Percentiles rank a stretch among this genome's conserved stretches.
phyloP scores from a whole-genome alignment of 805 yeast genomes.

The Pichia scutulata region DNA sequence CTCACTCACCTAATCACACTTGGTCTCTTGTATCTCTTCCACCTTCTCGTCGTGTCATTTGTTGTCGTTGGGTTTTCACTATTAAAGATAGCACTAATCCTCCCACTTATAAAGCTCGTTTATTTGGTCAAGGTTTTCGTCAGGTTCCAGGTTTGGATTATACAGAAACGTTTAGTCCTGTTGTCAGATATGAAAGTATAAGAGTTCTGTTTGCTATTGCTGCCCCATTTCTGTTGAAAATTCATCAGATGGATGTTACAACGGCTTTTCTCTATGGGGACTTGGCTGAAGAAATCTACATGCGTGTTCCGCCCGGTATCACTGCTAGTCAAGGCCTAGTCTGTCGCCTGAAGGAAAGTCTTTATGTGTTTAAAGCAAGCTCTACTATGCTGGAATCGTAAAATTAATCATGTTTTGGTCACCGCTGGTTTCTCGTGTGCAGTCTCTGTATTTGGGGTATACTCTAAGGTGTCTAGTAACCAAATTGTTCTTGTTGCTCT shows the following conservation, averaged over 20 bases:
- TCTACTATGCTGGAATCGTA: not conserved
- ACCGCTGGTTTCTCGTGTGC: not conserved
- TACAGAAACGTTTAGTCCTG: slow-evolving; percentile 1
- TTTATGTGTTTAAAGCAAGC: slow-evolving; percentile 2
- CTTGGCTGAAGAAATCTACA: slow-evolving; percentile 8
- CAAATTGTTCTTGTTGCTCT: not conserved
- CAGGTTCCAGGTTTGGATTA: slow-evolving; percentile 1
- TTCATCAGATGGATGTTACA: slow-evolving; percentile 15
- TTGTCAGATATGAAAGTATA: not conserved
- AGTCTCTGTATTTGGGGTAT: not conserved
- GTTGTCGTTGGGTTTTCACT: slow-evolving; percentile 4
- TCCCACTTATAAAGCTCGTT: slow-evolving; percentile 1
- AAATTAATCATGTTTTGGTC: not conserved
- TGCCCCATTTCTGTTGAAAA: slow-evolving; percentile 1
- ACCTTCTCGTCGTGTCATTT: not conserved
- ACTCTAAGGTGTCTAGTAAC: not conserved
- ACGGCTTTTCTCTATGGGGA: slow-evolving; percentile 12
- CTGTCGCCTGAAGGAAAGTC: not conserved
- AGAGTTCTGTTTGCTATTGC: slow-evolving; percentile 5
- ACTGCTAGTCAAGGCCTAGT: not conserved
- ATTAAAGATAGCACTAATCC: slow-evolving; percentile 3
- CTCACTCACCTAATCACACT: not conserved
- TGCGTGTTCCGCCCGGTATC: not conserved
- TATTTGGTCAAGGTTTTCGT: slow-evolving; percentile 6
- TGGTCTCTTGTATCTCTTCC: not conserved